Conservation (phyloP, 345 rosid genomes). For the Ceriops tagal region DNA sequence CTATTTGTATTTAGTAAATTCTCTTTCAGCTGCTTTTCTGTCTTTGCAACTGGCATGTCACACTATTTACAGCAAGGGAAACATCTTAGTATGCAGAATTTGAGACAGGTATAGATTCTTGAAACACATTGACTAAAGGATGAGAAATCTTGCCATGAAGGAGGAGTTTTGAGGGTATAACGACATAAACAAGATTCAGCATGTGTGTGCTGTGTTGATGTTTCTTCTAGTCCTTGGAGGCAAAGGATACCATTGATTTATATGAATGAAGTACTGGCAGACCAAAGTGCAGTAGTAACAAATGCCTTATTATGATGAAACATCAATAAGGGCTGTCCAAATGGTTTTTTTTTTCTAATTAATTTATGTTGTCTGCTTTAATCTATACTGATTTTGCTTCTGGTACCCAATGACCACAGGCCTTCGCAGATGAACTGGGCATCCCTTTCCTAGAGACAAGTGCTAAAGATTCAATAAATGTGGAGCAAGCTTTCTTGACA, state of each 20-base stretch:
- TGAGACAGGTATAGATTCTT: too few species aligned
- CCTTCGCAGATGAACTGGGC: constrained; percentile 75
- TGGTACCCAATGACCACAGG: constrained; percentile 35
- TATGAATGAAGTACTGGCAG: background rate
- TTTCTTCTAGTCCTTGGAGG: too few species aligned
- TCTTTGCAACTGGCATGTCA: too few species aligned
- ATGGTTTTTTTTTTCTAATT: background rate
- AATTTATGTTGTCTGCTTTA: background rate
- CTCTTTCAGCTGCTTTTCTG: too few species aligned
- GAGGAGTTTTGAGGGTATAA: too few species aligned
- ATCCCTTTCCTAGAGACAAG: constrained; percentile 83
- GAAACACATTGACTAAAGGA: too few species aligned
- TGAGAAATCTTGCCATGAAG: too few species aligned
- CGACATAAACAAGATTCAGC: background rate
- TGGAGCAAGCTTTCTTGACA: constrained; percentile 78
- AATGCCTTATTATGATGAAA: background rate
- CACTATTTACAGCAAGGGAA: too few species aligned
- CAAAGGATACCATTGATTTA: background rate
- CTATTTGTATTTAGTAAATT: too few species aligned
- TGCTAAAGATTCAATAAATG: constrained; percentile 79
- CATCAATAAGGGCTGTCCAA: background rate
- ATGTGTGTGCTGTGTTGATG: background rate
- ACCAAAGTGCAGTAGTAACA: background rate
- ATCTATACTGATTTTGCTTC: constrained; percentile 19
- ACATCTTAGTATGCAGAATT: too few species aligned